Conservation (phyloP, 352 stramenopile genomes). For the Phytopythium vexans region DNA sequence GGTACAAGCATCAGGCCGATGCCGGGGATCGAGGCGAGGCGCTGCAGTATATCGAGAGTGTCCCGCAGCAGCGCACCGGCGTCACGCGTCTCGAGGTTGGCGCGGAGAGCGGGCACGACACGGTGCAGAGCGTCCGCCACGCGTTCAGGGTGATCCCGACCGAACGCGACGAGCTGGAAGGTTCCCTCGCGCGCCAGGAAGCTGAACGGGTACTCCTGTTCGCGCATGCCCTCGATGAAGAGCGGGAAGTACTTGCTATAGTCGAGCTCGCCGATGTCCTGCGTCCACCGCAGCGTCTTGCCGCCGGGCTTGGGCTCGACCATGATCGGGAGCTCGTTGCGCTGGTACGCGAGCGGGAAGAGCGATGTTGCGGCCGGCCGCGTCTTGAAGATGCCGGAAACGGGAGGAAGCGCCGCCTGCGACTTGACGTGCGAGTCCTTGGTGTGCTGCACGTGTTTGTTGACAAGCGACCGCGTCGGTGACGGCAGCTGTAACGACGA, state of each 20-base stretch:
- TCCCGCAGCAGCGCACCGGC: conserved; percentile 40
- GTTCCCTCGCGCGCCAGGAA: conserved; percentile 80
- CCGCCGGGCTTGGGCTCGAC: conserved; percentile 45
- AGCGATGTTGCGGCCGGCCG: conserved; percentile 23
- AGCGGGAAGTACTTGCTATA: conserved; percentile 88
- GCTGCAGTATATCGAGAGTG: conserved; percentile 54
- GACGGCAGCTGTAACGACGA: conserved; percentile 47
- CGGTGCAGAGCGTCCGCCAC: conserved; percentile 66
- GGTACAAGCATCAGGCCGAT: conserved; percentile 85
- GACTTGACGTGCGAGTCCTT: conserved; percentile 34
- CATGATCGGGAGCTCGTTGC: conserved; percentile 69
- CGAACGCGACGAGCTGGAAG: conserved; percentile 81
- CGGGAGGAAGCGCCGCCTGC: conserved; percentile 33
- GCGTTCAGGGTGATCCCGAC: conserved; percentile 48
- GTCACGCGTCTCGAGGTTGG: conserved; percentile 70
- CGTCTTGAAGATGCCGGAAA: conserved; percentile 58
- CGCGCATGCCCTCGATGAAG: conserved; percentile 90
- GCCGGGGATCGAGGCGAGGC: conserved; percentile 42
- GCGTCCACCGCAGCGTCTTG: conserved; percentile 55
- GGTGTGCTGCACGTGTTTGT: conserved; percentile 45
- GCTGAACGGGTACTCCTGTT: conserved; percentile 65
- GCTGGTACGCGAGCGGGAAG: conserved; percentile 58
- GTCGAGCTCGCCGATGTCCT: conserved; percentile 65
- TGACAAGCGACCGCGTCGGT: conserved; percentile 51
- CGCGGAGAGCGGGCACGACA: conserved; percentile 62